Conservation (phyloP, 202 grass and related monocot genomes). For the Miscanthus sacchariflorus region DNA sequence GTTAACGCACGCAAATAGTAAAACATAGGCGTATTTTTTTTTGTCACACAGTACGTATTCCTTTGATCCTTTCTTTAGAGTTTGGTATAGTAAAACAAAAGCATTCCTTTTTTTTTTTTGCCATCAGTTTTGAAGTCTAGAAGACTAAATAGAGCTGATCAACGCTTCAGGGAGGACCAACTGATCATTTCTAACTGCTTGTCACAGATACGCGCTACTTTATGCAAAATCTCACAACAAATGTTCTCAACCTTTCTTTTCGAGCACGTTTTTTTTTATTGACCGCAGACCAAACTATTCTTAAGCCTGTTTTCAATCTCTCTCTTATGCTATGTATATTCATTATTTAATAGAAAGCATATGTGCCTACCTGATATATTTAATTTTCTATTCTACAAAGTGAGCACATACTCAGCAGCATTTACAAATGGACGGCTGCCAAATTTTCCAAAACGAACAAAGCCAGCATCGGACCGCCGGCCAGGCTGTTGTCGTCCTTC, state of each 20-base stretch:
- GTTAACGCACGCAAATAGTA: background rate
- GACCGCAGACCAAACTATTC: background rate
- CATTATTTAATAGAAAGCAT: background rate
- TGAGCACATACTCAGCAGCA: background rate
- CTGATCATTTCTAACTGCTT: background rate
- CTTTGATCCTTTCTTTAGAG: background rate
- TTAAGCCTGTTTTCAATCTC: background rate
- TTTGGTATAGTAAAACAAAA: background rate
- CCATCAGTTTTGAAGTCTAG: too few relatives aligned
- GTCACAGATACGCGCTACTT: too few relatives aligned
- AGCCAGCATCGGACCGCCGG: background rate
- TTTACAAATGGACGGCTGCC: background rate
- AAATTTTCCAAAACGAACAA: constrained; percentile 27
- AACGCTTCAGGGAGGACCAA: background rate
- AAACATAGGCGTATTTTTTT: too few relatives aligned
- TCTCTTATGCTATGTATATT: too few relatives aligned
- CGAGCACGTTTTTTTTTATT: background rate
- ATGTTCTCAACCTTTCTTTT: background rate
- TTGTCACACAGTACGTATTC: background rate
- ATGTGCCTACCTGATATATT: background rate
- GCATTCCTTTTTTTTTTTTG: too few relatives aligned
- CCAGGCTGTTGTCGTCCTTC: background rate
- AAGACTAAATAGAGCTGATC: background rate
- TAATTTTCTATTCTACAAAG: background rate
- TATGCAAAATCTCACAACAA: background rate